These are phyloP conservation scores for Phlyctochytrium planicorne DNA, from an alignment of 192 early-diverging fungal genomes.

Conservation along the genomic window DNA sequence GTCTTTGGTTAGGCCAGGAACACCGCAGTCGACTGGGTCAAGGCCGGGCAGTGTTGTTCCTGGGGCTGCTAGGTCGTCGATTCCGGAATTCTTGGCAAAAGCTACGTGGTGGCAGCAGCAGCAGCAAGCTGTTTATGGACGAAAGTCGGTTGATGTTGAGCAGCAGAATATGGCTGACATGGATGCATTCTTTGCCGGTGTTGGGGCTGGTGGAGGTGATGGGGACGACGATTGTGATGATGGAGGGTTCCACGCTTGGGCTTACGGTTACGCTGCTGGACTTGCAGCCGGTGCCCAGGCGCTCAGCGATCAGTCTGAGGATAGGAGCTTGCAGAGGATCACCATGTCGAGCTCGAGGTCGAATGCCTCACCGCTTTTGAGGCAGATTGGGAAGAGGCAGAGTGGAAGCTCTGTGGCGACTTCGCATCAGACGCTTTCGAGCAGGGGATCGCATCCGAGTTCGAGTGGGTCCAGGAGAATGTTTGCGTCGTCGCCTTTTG, in stretches of 20 bases:
- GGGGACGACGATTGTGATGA: background rate
- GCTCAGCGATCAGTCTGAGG: conserved; percentile 5
- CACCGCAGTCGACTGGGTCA: background rate
- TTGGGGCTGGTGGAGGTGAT: background rate
- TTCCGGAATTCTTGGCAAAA: background rate
- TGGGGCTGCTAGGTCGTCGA: background rate
- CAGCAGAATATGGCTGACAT: background rate
- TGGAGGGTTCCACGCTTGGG: conserved; percentile 1
- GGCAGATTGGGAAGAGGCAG: background rate
- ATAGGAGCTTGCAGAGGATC: background rate
- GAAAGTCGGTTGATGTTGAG: background rate
- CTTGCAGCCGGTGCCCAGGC: conserved; percentile 5
- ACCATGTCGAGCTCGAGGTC: background rate
- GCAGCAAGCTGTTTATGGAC: no score
- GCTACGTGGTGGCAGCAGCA: background rate
- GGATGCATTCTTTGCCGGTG: conserved; percentile 7
- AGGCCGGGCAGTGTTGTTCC: background rate
- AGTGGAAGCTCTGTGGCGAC: background rate
- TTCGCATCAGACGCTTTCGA: background rate
- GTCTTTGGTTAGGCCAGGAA: background rate
- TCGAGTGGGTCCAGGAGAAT: background rate
- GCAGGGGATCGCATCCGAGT: background rate
- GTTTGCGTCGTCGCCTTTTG: background rate
- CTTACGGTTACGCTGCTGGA: conserved; percentile 2
- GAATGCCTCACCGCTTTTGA: background rate